Conservation (phyloP, 2,329 filamentous ascomycete genomes). For the Fusarium decemcellulare region DNA sequence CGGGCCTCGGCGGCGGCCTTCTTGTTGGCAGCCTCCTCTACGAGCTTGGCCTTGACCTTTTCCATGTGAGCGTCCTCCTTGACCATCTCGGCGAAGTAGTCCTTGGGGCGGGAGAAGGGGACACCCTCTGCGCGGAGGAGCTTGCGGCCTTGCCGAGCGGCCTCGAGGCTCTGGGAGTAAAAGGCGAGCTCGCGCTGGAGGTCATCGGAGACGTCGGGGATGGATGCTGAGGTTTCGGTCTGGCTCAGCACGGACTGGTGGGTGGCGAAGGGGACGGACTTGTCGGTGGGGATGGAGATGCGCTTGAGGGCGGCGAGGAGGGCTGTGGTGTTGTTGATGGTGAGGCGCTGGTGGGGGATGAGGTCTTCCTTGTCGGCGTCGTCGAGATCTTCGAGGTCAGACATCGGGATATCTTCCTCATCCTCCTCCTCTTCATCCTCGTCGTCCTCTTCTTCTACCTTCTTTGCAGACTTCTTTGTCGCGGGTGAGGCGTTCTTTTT, state of each 20-base stretch:
- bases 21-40: conserved; percentile 92
- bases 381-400: conserved; percentile 83
- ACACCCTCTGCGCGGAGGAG: conserved; percentile 85
- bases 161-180: conserved; percentile 89
- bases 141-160: conserved; percentile 80
- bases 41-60: conserved; percentile 92
- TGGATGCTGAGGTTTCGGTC: conserved; percentile 74
- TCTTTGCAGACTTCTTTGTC: conserved; percentile 42
- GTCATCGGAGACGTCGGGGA: conserved; percentile 91
- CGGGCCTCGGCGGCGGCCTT: conserved; percentile 93
- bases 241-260: conserved; percentile 83
- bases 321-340: conserved; percentile 96
- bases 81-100: conserved; percentile 99
- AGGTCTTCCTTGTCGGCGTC: conserved; percentile 90
- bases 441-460: conserved; percentile 54
- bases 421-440: conserved; percentile 77
- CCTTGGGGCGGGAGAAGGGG: conserved; percentile 88
- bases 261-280: conserved; percentile 82
- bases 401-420: conserved; percentile 90
- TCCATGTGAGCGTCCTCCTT: conserved; percentile 99
- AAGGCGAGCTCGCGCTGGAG: conserved; percentile 93
- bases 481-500: conserved; percentile 62
- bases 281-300: conserved; percentile 76
- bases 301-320: conserved; percentile 85
- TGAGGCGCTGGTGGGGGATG: conserved; percentile 90